Percentiles rank a stretch among this genome's conserved stretches.
These are phyloP conservation scores for Cornus kousa DNA, from an alignment of 148 eudicot species.

Conservation along the genomic window DNA sequence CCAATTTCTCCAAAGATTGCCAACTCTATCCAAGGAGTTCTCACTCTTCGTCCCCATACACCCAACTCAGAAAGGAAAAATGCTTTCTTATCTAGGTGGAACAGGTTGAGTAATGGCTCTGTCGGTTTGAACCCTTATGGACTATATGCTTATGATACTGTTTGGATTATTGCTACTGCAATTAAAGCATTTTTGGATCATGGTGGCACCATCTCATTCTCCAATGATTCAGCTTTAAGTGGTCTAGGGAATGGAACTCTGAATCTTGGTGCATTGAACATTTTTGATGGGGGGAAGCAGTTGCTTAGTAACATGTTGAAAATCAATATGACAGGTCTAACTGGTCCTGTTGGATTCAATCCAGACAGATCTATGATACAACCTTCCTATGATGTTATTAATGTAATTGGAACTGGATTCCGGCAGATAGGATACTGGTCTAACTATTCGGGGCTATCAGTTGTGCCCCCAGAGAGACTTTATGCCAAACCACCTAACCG, in stretches of 20 bases:
- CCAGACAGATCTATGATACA: slow-evolving; percentile 12
- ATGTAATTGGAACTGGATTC: slow-evolving; percentile 15
- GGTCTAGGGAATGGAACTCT: slow-evolving; percentile 24
- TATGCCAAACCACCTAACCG: slow-evolving; percentile 20
- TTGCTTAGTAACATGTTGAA: slow-evolving; percentile 28
- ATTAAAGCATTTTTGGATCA: slow-evolving; percentile 31
- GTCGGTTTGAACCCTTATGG: slow-evolving; percentile 36
- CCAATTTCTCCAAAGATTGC: slow-evolving; percentile 13
- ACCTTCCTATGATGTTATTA: slow-evolving; percentile 32
- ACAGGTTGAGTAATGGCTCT: slow-evolving; percentile 25
- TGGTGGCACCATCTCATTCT: slow-evolving; percentile 34
- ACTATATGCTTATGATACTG: slow-evolving; percentile 48
- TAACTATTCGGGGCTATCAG: slow-evolving; percentile 38
- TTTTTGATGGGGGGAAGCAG: slow-evolving; percentile 39
- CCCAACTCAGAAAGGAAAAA: slow-evolving; percentile 46
- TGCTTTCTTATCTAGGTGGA: slow-evolving; percentile 30
- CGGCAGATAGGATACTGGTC: slow-evolving; percentile 38
- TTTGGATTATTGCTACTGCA: slow-evolving; percentile 47
- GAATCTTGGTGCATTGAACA: slow-evolving; percentile 35
- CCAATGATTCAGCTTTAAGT: slow-evolving; percentile 24
- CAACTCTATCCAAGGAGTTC: slow-evolving; percentile 41
- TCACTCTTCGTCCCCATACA: slow-evolving; percentile 60
- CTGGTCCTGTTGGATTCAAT: slow-evolving; percentile 32
- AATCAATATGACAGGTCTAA: slow-evolving; percentile 35
- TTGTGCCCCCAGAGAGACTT: slow-evolving; percentile 31